phyloP scores from a whole-genome alignment of 2,329 filamentous ascomycete genomes.

The Aspergillus spinulosporus region DNA sequence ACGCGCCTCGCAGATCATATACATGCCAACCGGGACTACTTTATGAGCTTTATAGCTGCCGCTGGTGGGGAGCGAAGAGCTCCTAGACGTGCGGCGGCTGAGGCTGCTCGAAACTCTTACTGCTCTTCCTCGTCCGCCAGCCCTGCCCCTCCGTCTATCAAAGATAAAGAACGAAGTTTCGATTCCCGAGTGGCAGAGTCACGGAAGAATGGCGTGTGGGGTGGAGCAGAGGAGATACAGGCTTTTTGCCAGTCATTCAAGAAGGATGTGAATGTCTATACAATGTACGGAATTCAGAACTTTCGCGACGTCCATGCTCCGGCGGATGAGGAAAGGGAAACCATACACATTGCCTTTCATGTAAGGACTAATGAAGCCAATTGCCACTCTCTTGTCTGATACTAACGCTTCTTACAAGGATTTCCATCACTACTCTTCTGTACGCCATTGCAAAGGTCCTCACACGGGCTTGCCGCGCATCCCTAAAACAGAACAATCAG shows the following conservation, averaged over 20 bases:
- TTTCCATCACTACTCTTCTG: conserved; percentile 68
- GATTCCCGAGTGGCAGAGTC: conserved; percentile 60
- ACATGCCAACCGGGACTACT: conserved; percentile 60
- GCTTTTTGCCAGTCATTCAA: conserved; percentile 65
- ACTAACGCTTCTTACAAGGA: conserved; percentile 41
- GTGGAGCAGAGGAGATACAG: conserved; percentile 66
- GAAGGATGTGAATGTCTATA: conserved; percentile 64
- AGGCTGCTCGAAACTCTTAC: conserved; percentile 50
- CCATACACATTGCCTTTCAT: conserved; percentile 63
- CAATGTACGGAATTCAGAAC: conserved; percentile 38
- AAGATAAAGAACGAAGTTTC: conserved; percentile 60
- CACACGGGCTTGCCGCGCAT: conserved; percentile 58
- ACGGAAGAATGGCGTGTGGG: conserved; percentile 62
- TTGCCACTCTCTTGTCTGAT: conserved; percentile 1
- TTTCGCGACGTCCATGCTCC: conserved; percentile 50
- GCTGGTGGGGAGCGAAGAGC: conserved; percentile 59
- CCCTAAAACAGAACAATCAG: conserved; percentile 18
- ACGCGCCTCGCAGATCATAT: conserved; percentile 62
- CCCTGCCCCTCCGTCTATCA: conserved; percentile 45
- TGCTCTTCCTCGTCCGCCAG: conserved; percentile 49
- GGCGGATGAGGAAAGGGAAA: conserved; percentile 35
- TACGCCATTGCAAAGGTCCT: conserved; percentile 61
- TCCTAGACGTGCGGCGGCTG: conserved; percentile 52
- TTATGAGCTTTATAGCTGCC: conserved; percentile 62
- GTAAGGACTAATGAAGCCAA: conserved; percentile 44